Percentiles rank a stretch among this genome's conserved stretches.
Conservation (phyloP, 192 early-diverging fungal species). For the Rhizophagus prolifer region DNA sequence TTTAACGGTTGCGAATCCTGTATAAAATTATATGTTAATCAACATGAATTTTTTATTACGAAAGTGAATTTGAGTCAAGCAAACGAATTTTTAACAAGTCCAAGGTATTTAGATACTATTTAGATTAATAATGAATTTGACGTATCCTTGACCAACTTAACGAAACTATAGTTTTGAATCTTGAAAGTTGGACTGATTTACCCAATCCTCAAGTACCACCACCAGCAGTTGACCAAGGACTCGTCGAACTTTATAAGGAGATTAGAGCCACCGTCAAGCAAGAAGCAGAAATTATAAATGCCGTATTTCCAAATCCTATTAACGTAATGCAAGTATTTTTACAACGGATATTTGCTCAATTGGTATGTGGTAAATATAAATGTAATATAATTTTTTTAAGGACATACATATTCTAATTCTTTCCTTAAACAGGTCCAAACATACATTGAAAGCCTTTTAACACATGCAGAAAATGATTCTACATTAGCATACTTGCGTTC, state of each 20-base stretch:
- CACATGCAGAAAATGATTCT: constrained; percentile 66
- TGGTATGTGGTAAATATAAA: constrained; percentile 50
- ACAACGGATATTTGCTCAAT: constrained; percentile 95
- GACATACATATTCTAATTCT: neutral
- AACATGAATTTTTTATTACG: constrained; percentile 94
- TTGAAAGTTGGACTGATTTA: constrained; percentile 43
- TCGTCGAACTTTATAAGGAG: constrained; percentile 80
- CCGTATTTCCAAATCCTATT: constrained; percentile 89
- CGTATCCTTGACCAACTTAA: neutral
- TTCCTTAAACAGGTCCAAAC: constrained; percentile 71
- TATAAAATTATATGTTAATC: constrained; percentile 93
- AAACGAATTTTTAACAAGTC: constrained; percentile 34
- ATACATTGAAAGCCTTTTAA: constrained; percentile 80
- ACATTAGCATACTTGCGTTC: constrained; percentile 80
- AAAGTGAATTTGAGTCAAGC: constrained; percentile 66
- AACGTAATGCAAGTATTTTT: constrained; percentile 92
- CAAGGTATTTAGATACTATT: constrained; percentile 15
- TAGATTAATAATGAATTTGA: neutral
- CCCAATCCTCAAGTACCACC: constrained; percentile 54
- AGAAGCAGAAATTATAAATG: constrained; percentile 91
- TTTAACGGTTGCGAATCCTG: constrained; percentile 97
- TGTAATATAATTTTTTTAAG: neutral
- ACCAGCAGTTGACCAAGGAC: constrained; percentile 66
- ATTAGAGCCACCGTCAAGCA: constrained; percentile 77
- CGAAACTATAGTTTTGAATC: neutral